Conservation (phyloP, 306 rosid genomes). For the Medicago ruthenica region DNA sequence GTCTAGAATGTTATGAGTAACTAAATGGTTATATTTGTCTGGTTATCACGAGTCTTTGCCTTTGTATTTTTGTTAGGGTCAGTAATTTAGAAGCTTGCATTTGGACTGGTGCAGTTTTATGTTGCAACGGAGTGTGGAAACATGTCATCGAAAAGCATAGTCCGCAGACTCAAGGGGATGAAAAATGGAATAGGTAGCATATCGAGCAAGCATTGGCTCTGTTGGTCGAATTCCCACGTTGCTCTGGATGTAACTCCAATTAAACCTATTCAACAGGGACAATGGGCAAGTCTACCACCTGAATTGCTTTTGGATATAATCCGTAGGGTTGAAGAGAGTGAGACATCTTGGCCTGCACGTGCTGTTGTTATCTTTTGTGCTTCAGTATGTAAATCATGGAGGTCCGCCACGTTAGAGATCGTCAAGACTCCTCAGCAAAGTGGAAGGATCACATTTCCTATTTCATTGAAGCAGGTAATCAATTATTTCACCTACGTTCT, state of each 20-base stretch:
- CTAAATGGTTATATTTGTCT: neutral
- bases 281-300: slow-evolving; percentile 75
- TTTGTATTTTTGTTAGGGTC: slow-evolving; percentile 17
- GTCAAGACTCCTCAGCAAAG: slow-evolving; percentile 72
- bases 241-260: slow-evolving; percentile 58
- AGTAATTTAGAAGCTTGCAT: slow-evolving; percentile 9
- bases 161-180: slow-evolving; percentile 60
- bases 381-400: slow-evolving; percentile 82
- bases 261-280: slow-evolving; percentile 54
- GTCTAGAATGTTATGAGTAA: neutral
- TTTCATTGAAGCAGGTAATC: slow-evolving; percentile 78
- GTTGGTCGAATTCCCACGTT: slow-evolving; percentile 60
- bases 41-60: slow-evolving; percentile 1
- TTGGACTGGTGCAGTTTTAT: slow-evolving; percentile 41
- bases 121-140: slow-evolving; percentile 38
- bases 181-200: slow-evolving; percentile 61
- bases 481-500: neutral
- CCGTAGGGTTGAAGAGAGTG: slow-evolving; percentile 69
- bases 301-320: slow-evolving; percentile 79
- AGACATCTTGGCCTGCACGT: slow-evolving; percentile 72
- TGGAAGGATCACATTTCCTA: slow-evolving; percentile 83
- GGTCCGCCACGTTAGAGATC: slow-evolving; percentile 59
- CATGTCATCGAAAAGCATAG: slow-evolving; percentile 69
- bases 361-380: slow-evolving; percentile 65
- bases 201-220: slow-evolving; percentile 57